These are phyloP conservation scores for Populus alba DNA, from an alignment of 345 rosid genomes.

Conservation along the genomic window DNA sequence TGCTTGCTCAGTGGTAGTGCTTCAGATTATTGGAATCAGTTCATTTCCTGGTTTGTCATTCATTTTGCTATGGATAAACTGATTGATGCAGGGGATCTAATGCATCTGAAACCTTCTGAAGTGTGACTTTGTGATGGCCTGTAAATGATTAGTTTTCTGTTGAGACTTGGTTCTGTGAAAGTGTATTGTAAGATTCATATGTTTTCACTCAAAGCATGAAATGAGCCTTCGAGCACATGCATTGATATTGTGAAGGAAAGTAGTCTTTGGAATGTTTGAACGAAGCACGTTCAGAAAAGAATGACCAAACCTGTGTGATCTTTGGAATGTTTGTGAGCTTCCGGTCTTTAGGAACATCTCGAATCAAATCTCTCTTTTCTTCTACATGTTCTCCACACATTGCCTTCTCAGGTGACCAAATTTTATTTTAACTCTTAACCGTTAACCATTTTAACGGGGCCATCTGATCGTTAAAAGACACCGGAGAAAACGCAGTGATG, in stretches of 20 bases:
- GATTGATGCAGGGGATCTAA: not conserved
- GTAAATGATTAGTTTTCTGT: no score
- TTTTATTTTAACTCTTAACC: not conserved
- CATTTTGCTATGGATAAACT: not conserved
- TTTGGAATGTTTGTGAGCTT: conserved; percentile 47
- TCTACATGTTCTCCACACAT: conserved; percentile 44
- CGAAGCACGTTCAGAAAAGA: not conserved
- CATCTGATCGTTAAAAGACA: not conserved
- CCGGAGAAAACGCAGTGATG: no score
- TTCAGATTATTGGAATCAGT: not conserved
- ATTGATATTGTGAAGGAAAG: not conserved
- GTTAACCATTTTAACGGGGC: not conserved
- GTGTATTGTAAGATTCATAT: not conserved
- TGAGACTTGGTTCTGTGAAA: no score
- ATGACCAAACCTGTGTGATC: conserved; percentile 46
- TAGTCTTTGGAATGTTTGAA: not conserved
- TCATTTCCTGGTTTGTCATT: not conserved
- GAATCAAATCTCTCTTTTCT: conserved; percentile 54
- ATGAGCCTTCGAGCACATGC: not conserved
- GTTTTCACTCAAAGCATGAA: not conserved
- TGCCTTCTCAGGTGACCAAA: conserved; percentile 30
- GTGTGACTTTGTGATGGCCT: not conserved
- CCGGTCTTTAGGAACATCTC: conserved; percentile 53
- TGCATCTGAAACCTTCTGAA: not conserved
- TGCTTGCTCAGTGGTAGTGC: no score